Evolutionary conservation across 345 rosid species (phyloP).

Genomic region (Rhodomyrtus tomentosa): DNA sequence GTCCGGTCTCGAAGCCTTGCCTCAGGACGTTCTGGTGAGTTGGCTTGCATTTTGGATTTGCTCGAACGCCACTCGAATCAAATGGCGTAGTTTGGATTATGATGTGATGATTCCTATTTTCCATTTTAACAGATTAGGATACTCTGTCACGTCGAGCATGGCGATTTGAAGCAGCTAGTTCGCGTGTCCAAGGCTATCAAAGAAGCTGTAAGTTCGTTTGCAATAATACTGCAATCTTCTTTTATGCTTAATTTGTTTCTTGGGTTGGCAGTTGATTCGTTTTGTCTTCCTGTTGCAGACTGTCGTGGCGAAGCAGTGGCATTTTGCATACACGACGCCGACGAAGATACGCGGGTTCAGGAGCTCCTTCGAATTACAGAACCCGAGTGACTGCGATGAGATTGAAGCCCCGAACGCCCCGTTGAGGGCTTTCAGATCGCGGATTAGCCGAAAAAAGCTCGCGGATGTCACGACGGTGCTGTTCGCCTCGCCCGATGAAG

Average conservation of each 20-base stretch:
- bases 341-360: constrained; percentile 41
- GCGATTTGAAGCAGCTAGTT: constrained; percentile 54
- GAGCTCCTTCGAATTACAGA: constrained; percentile 14
- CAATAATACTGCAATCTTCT: neutral
- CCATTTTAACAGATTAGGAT: constrained; percentile 38
- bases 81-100: neutral
- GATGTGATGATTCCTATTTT: neutral
- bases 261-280: neutral
- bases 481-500: constrained; percentile 25
- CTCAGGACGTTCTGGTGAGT: constrained; percentile 65
- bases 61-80: neutral
- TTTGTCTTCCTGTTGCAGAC: constrained; percentile 30
- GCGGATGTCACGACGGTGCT: constrained; percentile 41
- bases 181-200: constrained; percentile 50
- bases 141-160: constrained; percentile 58
- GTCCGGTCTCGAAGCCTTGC: constrained; percentile 52
- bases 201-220: constrained; percentile 52
- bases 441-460: constrained; percentile 24
- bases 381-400: constrained; percentile 17
- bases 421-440: constrained; percentile 11
- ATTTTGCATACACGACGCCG: constrained; percentile 67
- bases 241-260: neutral
- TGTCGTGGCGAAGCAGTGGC: constrained; percentile 34
- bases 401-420: constrained; percentile 70
- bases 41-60: neutral